Base-by-base conservation (phyloP, 768 basidiomycete genomes). In the Pholiota conissans region DNA sequence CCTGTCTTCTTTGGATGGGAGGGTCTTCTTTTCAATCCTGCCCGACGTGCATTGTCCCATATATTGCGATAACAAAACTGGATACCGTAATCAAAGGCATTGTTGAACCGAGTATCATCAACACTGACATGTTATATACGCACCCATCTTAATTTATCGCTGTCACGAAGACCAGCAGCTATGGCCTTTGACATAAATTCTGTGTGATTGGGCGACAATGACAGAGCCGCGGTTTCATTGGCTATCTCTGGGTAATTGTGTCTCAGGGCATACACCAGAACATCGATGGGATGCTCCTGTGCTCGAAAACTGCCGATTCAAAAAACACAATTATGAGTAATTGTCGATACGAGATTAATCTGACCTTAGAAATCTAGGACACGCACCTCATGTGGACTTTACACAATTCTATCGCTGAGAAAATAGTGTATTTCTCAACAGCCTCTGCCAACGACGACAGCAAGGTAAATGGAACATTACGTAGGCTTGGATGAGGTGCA, bases 361-460 rank as follows among this genome's bases (percentile, higher is more conserved):
- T n/a, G n/a, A n/a, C n/a, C n/a, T n/a, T n/a, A n/a, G n/a, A n/a
- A n/a, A n/a, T n/a, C n/a, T n/a, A n/a, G n/a, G n/a, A n/a, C n/a
- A n/a, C n/a, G n/a, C n/a, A n/a, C 50, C 34, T 37, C 61, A 64
- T 64, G 49, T 28, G 45, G 3, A 58, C 29, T 35, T 47, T 59
- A 35, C 63, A 64, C 11, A 62, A 14, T 14, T 57, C 52, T 55
- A 64, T 60, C 5, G 61, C 58, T 8, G 58, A 51, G 37, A 37
- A 64, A 5, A 64, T 45, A 49, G 42, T 46, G 37, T 62, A 64
- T 40, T 64, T 64, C 57, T 62, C 61, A 5, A 48, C 58, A 1
- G 61, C 63, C 24, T 64, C 63, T 3, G 63, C 58, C 6, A 64
- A 45, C 7, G 48, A 18, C 9, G 29, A 42, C 5, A 62, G 28